A percentile compares a stretch with the other conserved stretches of the same genome.
Conservation (phyloP, 2,329 filamentous ascomycete genomes). For the Malbranchea cinnamomea region DNA sequence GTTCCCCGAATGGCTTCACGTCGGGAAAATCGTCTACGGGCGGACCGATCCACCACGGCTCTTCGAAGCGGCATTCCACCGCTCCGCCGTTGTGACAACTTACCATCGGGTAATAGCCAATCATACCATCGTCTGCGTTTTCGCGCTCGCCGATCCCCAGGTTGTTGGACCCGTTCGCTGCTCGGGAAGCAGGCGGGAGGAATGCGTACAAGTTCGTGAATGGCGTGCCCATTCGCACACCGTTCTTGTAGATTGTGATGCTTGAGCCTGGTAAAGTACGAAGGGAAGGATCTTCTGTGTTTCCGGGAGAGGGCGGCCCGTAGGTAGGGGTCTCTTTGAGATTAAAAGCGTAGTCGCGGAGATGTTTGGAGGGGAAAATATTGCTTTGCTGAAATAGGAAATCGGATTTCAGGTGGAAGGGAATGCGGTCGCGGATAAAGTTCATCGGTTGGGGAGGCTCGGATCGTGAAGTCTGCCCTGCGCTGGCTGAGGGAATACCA, state of each 20-base stretch:
- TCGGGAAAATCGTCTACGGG: conserved; percentile 20
- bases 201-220: conserved; percentile 84
- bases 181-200: conserved; percentile 65
- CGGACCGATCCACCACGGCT: conserved; percentile 81
- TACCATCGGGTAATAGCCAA: conserved; percentile 89
- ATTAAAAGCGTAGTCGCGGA: conserved; percentile 52
- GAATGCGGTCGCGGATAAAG: conserved; percentile 86
- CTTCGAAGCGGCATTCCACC: conserved; percentile 87
- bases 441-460: conserved; percentile 49
- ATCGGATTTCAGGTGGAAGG: conserved; percentile 84
- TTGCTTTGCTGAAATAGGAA: conserved; percentile 67
- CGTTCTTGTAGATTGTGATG: conserved; percentile 90
- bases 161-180: conserved; percentile 29
- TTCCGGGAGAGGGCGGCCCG: conserved; percentile 37
- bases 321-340: conserved; percentile 30
- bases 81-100: conserved; percentile 85
- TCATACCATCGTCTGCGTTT: conserved; percentile 82
- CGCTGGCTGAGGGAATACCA: too few species aligned
- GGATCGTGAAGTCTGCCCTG: conserved; percentile 14
- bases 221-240: conserved; percentile 66
- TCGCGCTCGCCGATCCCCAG: conserved; percentile 55
- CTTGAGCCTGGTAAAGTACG: conserved; percentile 74
- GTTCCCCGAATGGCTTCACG: conserved; percentile 43
- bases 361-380: conserved; percentile 61
- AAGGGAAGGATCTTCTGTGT: conserved; percentile 61